Percentiles rank a stretch among this genome's conserved stretches.
Evolutionary conservation across 2,329 filamentous ascomycete species (phyloP).

Genomic region (Cadophora luteo-olivacea): DNA sequence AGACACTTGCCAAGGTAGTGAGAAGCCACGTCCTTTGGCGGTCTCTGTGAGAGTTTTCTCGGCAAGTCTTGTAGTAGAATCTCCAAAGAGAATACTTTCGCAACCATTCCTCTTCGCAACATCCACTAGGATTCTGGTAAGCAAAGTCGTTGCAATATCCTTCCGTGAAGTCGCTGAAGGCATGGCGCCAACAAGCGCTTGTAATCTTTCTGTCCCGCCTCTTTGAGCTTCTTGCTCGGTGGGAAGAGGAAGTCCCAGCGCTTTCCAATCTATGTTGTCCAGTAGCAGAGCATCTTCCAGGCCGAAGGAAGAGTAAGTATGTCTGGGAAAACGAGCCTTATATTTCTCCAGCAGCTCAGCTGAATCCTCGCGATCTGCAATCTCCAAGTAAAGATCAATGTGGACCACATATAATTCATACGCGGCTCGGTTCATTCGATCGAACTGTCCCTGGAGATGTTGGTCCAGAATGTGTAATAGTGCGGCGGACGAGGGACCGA

Average conservation of each 20-base stretch:
- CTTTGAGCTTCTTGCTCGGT: conserved; percentile 25
- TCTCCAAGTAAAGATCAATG: conserved; percentile 44
- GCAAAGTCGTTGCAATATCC: conserved; percentile 75
- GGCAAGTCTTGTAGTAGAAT: conserved; percentile 87
- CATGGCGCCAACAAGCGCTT: conserved; percentile 61
- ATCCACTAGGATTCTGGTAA: conserved; percentile 73
- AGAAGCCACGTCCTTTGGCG: conserved; percentile 87
- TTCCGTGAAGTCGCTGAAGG: conserved; percentile 76
- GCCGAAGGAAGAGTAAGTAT: conserved; percentile 66
- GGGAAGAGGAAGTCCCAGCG: conserved; percentile 45
- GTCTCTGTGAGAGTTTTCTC: conserved; percentile 86
- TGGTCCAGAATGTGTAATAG: conserved; percentile 78
- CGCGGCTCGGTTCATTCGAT: conserved; percentile 66
- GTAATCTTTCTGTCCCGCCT: conserved; percentile 47
- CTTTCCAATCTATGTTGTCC: conserved; percentile 59
- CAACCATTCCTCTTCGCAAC: conserved; percentile 66
- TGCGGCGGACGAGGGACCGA: conserved; percentile 80
- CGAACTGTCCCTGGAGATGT: conserved; percentile 70
- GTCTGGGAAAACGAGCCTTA: conserved; percentile 66
- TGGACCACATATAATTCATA: conserved; percentile 72
- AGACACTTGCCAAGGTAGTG: conserved; percentile 80
- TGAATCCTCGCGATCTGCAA: conserved; percentile 38
- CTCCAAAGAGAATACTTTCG: conserved; percentile 78
- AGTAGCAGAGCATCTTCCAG: conserved; percentile 67
- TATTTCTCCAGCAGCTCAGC: conserved; percentile 52